These are phyloP conservation scores for Fusarium anguioides DNA, from an alignment of 2,329 filamentous ascomycete genomes.

Conservation along the genomic window DNA sequence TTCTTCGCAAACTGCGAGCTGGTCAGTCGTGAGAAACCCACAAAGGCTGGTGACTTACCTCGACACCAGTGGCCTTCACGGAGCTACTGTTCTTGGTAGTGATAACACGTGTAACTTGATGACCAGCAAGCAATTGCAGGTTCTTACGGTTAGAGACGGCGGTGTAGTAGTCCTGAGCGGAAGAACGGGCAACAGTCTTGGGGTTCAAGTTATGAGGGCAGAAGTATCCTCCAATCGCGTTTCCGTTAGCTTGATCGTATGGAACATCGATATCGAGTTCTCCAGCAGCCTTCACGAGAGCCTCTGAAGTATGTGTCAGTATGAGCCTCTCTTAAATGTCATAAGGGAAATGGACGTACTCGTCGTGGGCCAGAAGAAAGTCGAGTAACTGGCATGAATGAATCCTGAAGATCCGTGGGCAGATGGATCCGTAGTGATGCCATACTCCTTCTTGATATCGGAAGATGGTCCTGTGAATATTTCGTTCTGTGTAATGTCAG, in stretches of 20 bases:
- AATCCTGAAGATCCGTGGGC: slow-evolving; percentile 30
- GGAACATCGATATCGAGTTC: slow-evolving; percentile 29
- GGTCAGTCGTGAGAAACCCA: rapidly evolving
- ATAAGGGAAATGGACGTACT: slow-evolving; percentile 10
- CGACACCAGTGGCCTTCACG: slow-evolving; percentile 27
- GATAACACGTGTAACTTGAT: slow-evolving; percentile 36
- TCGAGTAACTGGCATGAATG: slow-evolving; percentile 35
- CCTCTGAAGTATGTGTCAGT: slow-evolving; percentile 13
- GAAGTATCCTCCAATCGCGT: slow-evolving; percentile 35
- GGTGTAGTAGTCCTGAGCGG: slow-evolving; percentile 36
- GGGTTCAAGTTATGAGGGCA: slow-evolving; percentile 35
- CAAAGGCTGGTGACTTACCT: slow-evolving; percentile 5
- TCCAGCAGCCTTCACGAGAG: slow-evolving; percentile 13
- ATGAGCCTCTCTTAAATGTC: rapidly evolving
- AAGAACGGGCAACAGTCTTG: slow-evolving; percentile 23
- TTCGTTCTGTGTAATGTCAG: slow-evolving; percentile 25
- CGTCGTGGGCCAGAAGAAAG: slow-evolving; percentile 43
- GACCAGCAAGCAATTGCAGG: slow-evolving; percentile 20
- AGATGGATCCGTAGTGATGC: slow-evolving; percentile 24
- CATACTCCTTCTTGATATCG: slow-evolving; percentile 28
- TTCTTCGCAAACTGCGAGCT: slow-evolving; percentile 10
- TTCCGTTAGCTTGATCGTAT: slow-evolving; percentile 34
- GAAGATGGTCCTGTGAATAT: slow-evolving; percentile 23
- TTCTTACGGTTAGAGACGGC: slow-evolving; percentile 22
- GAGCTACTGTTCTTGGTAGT: slow-evolving; percentile 17